Base-by-base conservation (phyloP, 129 eudicot genomes). In the Chrysanthemum lavandulifolium region DNA sequence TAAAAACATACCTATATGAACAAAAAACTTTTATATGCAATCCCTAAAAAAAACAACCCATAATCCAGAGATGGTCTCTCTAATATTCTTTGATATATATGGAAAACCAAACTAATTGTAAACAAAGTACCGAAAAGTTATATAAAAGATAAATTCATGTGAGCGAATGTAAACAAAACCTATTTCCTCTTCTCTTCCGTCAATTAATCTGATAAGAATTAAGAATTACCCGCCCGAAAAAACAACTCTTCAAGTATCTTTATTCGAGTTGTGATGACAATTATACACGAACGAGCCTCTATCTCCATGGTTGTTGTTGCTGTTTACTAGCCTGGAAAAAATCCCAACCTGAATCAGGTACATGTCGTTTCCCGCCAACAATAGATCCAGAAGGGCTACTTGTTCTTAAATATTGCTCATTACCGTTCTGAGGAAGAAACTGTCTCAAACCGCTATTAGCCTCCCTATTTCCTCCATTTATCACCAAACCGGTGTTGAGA, bases 271-370 rank as follows among this genome's bases (percentile, higher is more conserved):
- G 67, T 61, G 33, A 9, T 14, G 12, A 23, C 25, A 61, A 13
- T 61, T 29, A 61, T 61, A 27, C 8, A 43, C 31, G n/a, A 61
- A 13, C 67, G 27, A 61, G n/a, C 68, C 73, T 63, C 86, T 88
- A 83, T 75, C 78, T 82, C 89, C 91, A 83, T 12, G 95, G 87
- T 40, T 85, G 90, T 68, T 76, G 87, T 56, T 69, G 89, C 21
- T 86, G 91, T 58, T 76, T 88, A 72, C 72, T 80, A 40, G 67
- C 75, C 5, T 89, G 85, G 73, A 67, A 84, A 61, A 74, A 54
- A 54, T 91, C 90, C 86, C 86, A 84, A 1, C 51, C 31, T 13
- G 76, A 67, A 56, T 86, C 96, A 0, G 89, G 86, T 78, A 86
- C 97, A 70, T 82, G 83, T 3, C 96, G 84, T 78, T 89, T 92